Evolutionary conservation across 441 rosid genomes (phyloP).

Genomic region (Manihot esculenta): DNA sequence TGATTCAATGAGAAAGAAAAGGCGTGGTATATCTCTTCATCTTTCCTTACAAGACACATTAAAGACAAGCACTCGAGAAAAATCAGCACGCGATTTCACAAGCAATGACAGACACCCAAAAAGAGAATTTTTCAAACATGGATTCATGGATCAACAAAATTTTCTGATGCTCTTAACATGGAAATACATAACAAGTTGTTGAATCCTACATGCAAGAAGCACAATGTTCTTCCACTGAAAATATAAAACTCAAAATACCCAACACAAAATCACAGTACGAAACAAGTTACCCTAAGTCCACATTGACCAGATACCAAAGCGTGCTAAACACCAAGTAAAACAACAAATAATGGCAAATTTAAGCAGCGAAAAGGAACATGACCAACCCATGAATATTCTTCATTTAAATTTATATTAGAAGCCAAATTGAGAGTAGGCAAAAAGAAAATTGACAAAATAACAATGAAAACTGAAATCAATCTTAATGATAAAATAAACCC

Average conservation of each 20-base stretch:
- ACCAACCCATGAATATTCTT: not conserved
- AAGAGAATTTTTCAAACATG: not conserved
- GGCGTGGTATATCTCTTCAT: not conserved
- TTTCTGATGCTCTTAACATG: not conserved
- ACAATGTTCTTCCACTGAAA: not conserved
- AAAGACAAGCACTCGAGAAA: not conserved
- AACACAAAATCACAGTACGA: too few relatives aligned
- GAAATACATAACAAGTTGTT: not conserved
- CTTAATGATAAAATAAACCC: not conserved
- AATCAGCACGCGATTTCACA: too few relatives aligned
- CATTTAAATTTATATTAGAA: not conserved
- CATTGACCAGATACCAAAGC: not conserved
- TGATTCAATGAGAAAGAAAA: not conserved
- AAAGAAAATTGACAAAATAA: not conserved
- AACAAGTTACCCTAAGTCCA: not conserved
- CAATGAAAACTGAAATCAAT: not conserved
- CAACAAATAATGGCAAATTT: constrained; percentile 1
- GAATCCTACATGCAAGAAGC: not conserved
- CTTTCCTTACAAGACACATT: not conserved
- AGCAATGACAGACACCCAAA: not conserved
- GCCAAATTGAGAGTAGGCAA: not conserved
- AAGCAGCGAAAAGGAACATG: not conserved
- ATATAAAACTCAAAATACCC: not conserved
- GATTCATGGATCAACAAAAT: not conserved
- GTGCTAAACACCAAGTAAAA: not conserved